Evolutionary conservation across 148 eudicot species (phyloP).

Genomic region (Rheum nobile): DNA sequence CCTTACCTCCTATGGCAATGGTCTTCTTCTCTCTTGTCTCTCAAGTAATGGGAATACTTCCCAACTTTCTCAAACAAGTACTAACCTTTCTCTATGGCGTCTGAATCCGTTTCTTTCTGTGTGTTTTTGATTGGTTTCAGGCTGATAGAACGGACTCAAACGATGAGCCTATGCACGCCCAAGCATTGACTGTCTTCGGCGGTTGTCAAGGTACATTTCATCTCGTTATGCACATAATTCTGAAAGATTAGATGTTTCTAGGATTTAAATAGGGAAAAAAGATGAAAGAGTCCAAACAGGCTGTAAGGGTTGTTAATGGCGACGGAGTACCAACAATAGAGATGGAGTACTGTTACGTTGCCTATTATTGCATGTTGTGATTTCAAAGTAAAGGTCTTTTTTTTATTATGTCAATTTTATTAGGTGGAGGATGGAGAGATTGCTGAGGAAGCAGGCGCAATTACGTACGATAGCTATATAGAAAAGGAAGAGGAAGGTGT

Average conservation of each 20-base stretch:
- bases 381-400: not conserved
- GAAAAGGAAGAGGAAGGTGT: constrained; percentile 25
- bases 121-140: constrained; percentile 20
- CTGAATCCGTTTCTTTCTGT: not conserved
- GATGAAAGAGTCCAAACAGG: no score
- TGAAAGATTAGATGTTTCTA: not conserved
- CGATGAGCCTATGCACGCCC: constrained; percentile 64
- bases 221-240: not conserved
- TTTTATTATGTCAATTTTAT: not conserved
- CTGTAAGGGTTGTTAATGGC: not conserved
- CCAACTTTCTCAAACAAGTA: no score
- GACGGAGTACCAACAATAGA: no score
- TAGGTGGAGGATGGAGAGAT: constrained; percentile 58
- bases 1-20: no score
- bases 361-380: not conserved
- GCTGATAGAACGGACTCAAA: constrained; percentile 57
- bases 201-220: constrained; percentile 56
- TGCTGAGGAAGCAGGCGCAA: constrained; percentile 6
- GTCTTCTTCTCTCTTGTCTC: no score
- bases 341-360: not conserved
- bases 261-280: not conserved
- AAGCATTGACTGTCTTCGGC: constrained; percentile 80
- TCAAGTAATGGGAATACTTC: no score
- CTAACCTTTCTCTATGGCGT: not conserved
- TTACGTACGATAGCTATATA: not conserved